Conservation (phyloP, 2,329 filamentous ascomycete species). For the Penicillium nordicum region DNA sequence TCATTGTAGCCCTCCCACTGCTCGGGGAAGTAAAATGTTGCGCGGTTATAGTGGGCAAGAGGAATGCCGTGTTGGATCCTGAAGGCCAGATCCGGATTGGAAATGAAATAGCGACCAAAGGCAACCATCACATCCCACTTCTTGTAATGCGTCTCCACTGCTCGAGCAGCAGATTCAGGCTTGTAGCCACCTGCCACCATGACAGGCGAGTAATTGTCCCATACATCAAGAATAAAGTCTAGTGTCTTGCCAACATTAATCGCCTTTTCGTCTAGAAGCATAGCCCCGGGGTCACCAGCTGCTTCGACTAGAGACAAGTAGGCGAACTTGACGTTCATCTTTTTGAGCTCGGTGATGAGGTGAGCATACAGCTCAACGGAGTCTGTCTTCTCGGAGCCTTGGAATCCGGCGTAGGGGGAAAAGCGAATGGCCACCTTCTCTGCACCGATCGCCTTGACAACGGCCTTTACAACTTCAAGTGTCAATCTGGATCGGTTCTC, state of each 20-base stretch:
- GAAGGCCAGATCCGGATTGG: not conserved
- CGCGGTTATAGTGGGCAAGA: not conserved
- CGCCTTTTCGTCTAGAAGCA: not conserved
- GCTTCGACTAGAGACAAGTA: not conserved
- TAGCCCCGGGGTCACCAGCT: not conserved
- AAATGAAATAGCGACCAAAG: not conserved
- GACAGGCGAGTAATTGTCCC: not conserved
- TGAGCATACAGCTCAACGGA: not conserved
- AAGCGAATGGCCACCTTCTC: not conserved
- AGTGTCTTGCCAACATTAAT: not conserved
- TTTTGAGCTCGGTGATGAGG: not conserved
- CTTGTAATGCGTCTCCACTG: not conserved
- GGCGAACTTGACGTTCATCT: not conserved
- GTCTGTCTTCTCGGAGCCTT: not conserved
- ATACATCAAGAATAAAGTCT: not conserved
- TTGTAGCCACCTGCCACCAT: not conserved
- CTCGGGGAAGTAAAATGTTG: not conserved
- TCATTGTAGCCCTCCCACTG: not conserved
- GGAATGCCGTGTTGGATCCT: not conserved
- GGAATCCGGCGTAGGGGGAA: not conserved
- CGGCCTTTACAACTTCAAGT: not conserved
- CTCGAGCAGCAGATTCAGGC: not conserved
- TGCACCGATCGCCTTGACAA: not conserved
- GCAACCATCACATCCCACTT: not conserved
- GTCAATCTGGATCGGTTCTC: not conserved